These are phyloP conservation scores for Phytophthora quininea DNA, from an alignment of 352 stramenopile species.

Conservation along the genomic window DNA sequence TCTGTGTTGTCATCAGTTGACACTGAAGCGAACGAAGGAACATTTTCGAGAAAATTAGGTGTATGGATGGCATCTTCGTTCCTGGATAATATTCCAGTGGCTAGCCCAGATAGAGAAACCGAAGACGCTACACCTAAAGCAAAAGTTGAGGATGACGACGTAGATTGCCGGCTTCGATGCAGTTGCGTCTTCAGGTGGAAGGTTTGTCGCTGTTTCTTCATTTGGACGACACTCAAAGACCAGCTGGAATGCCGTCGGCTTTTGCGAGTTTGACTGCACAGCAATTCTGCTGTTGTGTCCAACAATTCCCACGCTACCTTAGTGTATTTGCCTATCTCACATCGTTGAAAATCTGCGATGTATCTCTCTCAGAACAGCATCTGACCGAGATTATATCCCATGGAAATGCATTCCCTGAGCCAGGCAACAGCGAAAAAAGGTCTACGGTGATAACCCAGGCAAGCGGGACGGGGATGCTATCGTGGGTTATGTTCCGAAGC, in stretches of 20 bases:
- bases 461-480: conserved; percentile 20
- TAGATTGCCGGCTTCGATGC: conserved; percentile 55
- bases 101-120: conserved; percentile 28
- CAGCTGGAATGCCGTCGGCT: conserved; percentile 39
- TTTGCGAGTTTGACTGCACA: conserved; percentile 73
- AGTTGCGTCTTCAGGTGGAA: conserved; percentile 77
- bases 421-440: conserved; percentile 23
- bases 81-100: conserved; percentile 44
- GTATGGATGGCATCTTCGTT: conserved; percentile 66
- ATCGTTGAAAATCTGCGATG: conserved; percentile 75
- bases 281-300: conserved; percentile 75
- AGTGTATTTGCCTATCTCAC: conserved; percentile 76
- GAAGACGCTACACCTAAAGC: conserved; percentile 22
- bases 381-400: conserved; percentile 74
- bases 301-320: conserved; percentile 71
- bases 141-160: conserved; percentile 31
- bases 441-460: conserved; percentile 13
- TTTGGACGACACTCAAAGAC: conserved; percentile 43
- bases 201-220: conserved; percentile 75
- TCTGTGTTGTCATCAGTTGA: conserved; percentile 39
- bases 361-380: conserved; percentile 62
- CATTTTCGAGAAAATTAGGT: conserved; percentile 57
- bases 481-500: conserved; percentile 59
- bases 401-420: conserved; percentile 30
- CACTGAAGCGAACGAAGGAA: conserved; percentile 38